A percentile compares a stretch with the other conserved stretches of the same genome.
phyloP scores from a whole-genome alignment of 2,329 filamentous ascomycete species.

The Ascochyta fabae region DNA sequence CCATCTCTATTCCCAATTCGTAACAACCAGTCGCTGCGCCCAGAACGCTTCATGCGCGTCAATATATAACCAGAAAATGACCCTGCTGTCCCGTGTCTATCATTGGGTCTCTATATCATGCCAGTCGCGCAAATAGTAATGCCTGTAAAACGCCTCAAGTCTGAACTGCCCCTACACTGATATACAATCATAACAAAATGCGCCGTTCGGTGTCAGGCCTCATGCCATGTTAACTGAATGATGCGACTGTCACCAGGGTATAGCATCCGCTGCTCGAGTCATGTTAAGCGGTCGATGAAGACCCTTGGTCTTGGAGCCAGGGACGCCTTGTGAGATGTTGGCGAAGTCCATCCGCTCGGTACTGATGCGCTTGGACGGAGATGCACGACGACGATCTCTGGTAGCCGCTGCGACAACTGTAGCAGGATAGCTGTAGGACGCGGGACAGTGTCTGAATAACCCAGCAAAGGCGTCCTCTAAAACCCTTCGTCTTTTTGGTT shows the following conservation, averaged over 20 bases:
- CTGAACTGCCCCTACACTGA: not conserved
- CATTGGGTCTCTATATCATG: constrained; percentile 5
- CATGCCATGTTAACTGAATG: not conserved
- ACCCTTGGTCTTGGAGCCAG: too few relatives aligned
- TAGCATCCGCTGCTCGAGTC: too few relatives aligned
- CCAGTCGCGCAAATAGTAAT: constrained; percentile 1
- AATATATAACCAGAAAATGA: not conserved
- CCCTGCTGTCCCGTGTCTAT: constrained; percentile 8
- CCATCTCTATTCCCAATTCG: not conserved
- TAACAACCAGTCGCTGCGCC: not conserved
- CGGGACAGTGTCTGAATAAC: not conserved
- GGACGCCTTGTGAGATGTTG: too few relatives aligned
- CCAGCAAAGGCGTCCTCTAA: constrained; percentile 14
- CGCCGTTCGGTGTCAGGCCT: not conserved
- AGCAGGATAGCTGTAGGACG: not conserved
- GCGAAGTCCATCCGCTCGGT: too few relatives aligned
- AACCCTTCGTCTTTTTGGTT: constrained; percentile 48
- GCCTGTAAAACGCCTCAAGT: not conserved
- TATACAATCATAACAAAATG: constrained; percentile 4
- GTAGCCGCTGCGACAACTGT: not conserved
- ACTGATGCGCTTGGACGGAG: too few relatives aligned
- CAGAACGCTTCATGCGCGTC: not conserved
- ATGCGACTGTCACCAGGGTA: too few relatives aligned
- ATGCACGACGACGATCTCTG: too few relatives aligned
- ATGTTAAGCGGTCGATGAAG: too few relatives aligned